Conservation (phyloP, 306 rosid genomes). For the Prosopis cineraria region DNA sequence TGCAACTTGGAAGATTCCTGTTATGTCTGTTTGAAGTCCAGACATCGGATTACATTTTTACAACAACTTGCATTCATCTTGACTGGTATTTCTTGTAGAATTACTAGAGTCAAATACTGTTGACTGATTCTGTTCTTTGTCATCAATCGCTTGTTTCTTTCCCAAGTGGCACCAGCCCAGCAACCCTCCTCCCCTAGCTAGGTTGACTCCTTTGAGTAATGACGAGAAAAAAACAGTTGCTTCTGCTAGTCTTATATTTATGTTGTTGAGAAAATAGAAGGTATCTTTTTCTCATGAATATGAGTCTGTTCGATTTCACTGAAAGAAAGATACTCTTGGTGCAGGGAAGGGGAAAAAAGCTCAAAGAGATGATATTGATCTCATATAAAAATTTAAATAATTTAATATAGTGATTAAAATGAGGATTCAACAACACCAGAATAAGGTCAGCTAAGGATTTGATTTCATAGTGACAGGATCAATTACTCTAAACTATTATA, state of each 20-base stretch:
- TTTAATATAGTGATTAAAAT: not conserved
- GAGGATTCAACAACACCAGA: not conserved
- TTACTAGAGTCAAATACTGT: not conserved
- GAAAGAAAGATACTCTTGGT: not conserved
- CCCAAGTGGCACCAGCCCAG: constrained; percentile 4
- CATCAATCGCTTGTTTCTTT: not conserved
- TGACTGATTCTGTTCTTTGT: not conserved
- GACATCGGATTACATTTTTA: not conserved
- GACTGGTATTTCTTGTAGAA: not conserved
- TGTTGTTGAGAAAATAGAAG: not conserved
- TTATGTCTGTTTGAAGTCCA: not conserved
- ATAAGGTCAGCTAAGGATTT: not conserved
- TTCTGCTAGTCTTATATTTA: not conserved
- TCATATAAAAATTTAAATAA: not conserved
- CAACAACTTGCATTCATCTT: not conserved
- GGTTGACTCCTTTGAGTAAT: not conserved
- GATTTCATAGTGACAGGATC: not conserved
- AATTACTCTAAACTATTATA: not conserved
- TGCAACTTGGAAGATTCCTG: constrained; percentile 11
- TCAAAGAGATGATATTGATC: not conserved
- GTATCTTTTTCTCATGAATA: not conserved
- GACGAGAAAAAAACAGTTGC: not conserved
- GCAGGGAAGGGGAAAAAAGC: too few species aligned
- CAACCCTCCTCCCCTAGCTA: not conserved
- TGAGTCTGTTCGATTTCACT: not conserved